phyloP scores from a whole-genome alignment of 495 filamentous ascomycete genomes.

The Aspergillus baeticus region DNA sequence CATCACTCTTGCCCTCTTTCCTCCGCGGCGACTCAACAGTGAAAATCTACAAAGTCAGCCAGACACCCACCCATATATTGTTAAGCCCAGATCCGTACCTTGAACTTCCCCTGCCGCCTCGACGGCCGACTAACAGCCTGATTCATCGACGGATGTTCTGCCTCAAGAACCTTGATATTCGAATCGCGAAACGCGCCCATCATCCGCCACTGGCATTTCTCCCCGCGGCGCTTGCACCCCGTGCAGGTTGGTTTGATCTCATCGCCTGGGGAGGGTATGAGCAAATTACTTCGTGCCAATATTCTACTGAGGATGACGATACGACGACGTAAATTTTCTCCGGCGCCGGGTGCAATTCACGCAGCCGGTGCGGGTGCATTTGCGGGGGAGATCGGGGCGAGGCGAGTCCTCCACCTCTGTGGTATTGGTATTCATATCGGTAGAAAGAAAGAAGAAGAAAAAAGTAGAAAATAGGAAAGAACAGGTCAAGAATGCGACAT shows the following conservation, averaged over 20 bases:
- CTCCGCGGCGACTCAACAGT: constrained; percentile 10
- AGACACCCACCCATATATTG: neutral
- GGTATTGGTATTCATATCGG: constrained; percentile 7
- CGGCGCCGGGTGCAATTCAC: constrained; percentile 34
- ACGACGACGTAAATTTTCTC: constrained; percentile 32
- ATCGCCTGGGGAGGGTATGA: constrained; percentile 17
- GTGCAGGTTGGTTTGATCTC: constrained; percentile 32
- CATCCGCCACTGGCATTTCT: constrained; percentile 32
- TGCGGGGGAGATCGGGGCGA: constrained; percentile 21
- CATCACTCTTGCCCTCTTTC: neutral
- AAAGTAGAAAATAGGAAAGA: neutral
- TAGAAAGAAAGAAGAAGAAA: neutral
- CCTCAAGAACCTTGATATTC: constrained; percentile 32
- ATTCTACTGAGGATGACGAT: too few relatives aligned
- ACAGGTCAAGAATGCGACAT: too few relatives aligned
- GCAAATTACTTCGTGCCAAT: too few relatives aligned
- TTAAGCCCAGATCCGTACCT: constrained; percentile 14
- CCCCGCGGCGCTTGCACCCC: constrained; percentile 30
- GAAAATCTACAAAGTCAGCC: constrained; percentile 15
- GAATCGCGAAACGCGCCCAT: constrained; percentile 36
- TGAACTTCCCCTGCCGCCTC: constrained; percentile 30
- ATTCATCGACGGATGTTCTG: constrained; percentile 33
- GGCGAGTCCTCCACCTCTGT: neutral
- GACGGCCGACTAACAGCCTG: constrained; percentile 20
- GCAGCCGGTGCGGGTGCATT: constrained; percentile 33